These are phyloP conservation scores for Leucocoprinus leucothites DNA, from an alignment of 768 basidiomycete species.

Conservation along the genomic window DNA sequence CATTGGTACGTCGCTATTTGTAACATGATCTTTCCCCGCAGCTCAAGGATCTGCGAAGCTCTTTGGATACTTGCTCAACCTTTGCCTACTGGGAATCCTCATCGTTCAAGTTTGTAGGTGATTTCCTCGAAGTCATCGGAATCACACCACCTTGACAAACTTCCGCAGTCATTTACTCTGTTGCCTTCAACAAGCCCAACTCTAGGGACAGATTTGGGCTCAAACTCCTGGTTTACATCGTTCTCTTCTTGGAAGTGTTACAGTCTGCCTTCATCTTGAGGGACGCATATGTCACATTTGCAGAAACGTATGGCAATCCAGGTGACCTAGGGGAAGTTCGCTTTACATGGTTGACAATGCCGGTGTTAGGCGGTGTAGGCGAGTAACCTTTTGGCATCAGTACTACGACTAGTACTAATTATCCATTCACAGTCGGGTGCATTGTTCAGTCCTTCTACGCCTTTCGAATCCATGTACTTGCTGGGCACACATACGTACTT, in stretches of 20 bases:
- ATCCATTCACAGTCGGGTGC: not conserved
- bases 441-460: constrained; percentile 5
- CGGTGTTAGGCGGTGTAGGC: constrained; percentile 25
- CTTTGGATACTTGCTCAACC: constrained; percentile 24
- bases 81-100: constrained; percentile 27
- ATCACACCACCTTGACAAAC: not conserved
- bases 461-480: constrained; percentile 6
- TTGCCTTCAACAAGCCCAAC: constrained; percentile 22
- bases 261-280: constrained; percentile 24
- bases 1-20: not conserved
- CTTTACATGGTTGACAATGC: constrained; percentile 26
- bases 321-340: constrained; percentile 15
- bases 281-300: constrained; percentile 26
- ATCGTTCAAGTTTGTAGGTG: constrained; percentile 31
- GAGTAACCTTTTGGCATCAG: not conserved
- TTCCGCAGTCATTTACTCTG: constrained; percentile 28
- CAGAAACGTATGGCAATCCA: constrained; percentile 23
- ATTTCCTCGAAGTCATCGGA: too few relatives aligned
- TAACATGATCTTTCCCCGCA: too few relatives aligned
- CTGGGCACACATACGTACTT: not conserved
- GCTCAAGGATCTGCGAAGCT: constrained; percentile 12
- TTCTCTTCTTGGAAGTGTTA: constrained; percentile 23
- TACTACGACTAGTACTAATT: not conserved
- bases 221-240: constrained; percentile 24
- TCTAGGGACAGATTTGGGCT: constrained; percentile 21